phyloP scores from a whole-genome alignment of 106 monocot species.

The Dioscorea alata region DNA sequence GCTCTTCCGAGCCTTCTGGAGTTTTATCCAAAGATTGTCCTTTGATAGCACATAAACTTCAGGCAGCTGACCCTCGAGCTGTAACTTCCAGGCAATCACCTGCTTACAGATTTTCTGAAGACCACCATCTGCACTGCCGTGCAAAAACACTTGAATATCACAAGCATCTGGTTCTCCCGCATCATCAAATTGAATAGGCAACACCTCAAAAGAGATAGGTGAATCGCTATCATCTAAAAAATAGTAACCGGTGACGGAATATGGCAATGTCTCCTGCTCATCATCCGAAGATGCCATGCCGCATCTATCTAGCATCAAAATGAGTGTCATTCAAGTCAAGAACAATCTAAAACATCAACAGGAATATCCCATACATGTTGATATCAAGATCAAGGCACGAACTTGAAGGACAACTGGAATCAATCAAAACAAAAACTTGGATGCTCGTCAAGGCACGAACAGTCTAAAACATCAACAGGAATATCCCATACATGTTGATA shows the following conservation, averaged over 20 bases:
- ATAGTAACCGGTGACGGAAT: slow-evolving; percentile 47
- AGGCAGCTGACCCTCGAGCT: slow-evolving; percentile 33
- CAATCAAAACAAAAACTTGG: no score
- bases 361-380: no score
- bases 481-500: no score
- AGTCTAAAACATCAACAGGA: no score
- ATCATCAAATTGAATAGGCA: slow-evolving; percentile 45
- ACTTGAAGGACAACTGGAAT: no score
- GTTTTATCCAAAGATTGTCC: slow-evolving; percentile 59
- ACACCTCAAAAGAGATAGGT: slow-evolving; percentile 49
- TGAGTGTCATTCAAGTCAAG: no score
- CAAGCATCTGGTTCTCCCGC: slow-evolving; percentile 3
- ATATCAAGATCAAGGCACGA: no score
- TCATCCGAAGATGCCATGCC: slow-evolving; percentile 50
- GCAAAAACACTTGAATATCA: slow-evolving; percentile 36
- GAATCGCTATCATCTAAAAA: slow-evolving; percentile 39
- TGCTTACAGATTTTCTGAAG: slow-evolving; percentile 59
- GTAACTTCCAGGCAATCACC: slow-evolving; percentile 59
- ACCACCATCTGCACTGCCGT: slow-evolving; percentile 42
- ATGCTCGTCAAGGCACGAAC: no score
- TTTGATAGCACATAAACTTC: slow-evolving; percentile 41
- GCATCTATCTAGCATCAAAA: neutral
- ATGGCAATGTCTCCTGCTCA: slow-evolving; percentile 33
- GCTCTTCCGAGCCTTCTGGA: slow-evolving; percentile 43
- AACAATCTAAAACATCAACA: no score